These are phyloP conservation scores for Calycina herbarum DNA, from an alignment of 2,329 filamentous ascomycete species.

Conservation along the genomic window DNA sequence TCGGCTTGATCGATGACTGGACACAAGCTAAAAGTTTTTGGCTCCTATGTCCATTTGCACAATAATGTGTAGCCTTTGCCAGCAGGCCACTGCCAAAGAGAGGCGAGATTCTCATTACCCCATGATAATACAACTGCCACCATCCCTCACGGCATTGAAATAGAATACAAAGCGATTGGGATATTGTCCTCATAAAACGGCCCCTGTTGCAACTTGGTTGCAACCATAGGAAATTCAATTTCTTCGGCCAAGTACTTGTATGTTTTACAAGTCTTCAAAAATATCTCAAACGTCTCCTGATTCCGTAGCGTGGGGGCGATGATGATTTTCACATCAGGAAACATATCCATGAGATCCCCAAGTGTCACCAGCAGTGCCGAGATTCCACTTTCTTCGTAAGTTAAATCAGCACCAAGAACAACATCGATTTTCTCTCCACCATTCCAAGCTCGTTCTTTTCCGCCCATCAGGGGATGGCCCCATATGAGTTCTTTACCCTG, in stretches of 20 bases:
- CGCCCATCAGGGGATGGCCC: conserved; percentile 38
- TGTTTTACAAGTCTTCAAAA: conserved; percentile 54
- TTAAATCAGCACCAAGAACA: conserved; percentile 75
- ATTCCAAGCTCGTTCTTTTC: conserved; percentile 45
- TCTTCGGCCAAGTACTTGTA: conserved; percentile 45
- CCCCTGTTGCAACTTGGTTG: conserved; percentile 50
- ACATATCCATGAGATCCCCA: conserved; percentile 58
- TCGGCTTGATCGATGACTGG: no score
- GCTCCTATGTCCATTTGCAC: no score
- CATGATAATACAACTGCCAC: neutral
- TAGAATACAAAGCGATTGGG: conserved; percentile 57
- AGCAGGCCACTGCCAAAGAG: neutral
- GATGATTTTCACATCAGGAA: conserved; percentile 57
- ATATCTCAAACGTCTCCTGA: conserved; percentile 64
- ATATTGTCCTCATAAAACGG: conserved; percentile 65
- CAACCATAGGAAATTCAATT: conserved; percentile 45
- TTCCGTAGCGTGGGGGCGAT: conserved; percentile 74
- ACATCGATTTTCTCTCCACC: conserved; percentile 52
- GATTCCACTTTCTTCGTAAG: conserved; percentile 67
- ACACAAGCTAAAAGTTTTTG: no score
- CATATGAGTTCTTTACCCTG: conserved; percentile 57
- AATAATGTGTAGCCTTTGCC: neutral
- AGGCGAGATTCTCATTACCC: neutral
- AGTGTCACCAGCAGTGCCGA: conserved; percentile 66
- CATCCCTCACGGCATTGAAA: conserved; percentile 33